Base-by-base conservation (phyloP, 495 filamentous ascomycete genomes). In the Penicillium subrubescens region DNA sequence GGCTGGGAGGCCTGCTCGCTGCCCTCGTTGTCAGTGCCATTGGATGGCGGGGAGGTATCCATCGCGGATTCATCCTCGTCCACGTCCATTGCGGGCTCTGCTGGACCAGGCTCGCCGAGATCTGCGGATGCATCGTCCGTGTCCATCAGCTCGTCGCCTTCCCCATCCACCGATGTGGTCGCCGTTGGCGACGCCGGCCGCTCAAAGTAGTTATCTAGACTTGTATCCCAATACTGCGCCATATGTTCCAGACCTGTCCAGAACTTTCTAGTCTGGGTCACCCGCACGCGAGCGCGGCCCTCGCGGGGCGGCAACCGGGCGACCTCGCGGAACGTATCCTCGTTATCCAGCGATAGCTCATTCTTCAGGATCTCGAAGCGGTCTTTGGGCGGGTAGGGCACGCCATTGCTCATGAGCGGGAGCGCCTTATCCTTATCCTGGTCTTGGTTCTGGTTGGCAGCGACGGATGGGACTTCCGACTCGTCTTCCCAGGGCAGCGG, bases 171-270 rank as follows among this genome's bases (percentile, higher is more conserved):
- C 14, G 66, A 61, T 0, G 73, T 53, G 4, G 66, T 60, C 56
- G 61, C 73, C 67, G 67, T 48, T 3, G 75, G 73, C 0, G 68
- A 73, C 15, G 66, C 71, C 3, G 79, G 76, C 6, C 75, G 74
- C 60, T 81, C 76, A 51, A 66, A 82, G 63, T 89, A 87, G 12
- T 85, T 63, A 61, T 90, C 88, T 43, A 82, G 60, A 60, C 83
- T 86, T 25, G 76, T 80, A 69, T 90, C 88, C 88, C 88, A 90
- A 69, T 87, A 89, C 56, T 87, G 84, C 19, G 83, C 76, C 83
- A 89, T 80, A 15, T 77, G 75, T 65, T 86, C 81, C 60, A 90
- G 70, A 6, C 79, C 81, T 43, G 82, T 79, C 82, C 83, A 90
- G 73, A 90, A 89, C 58, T 83, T 84, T 61, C 86, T 78, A 53